Percentiles rank a stretch among this genome's conserved stretches.
phyloP scores from a whole-genome alignment of 495 filamentous ascomycete genomes.

The Aspergillus mulundensis region DNA sequence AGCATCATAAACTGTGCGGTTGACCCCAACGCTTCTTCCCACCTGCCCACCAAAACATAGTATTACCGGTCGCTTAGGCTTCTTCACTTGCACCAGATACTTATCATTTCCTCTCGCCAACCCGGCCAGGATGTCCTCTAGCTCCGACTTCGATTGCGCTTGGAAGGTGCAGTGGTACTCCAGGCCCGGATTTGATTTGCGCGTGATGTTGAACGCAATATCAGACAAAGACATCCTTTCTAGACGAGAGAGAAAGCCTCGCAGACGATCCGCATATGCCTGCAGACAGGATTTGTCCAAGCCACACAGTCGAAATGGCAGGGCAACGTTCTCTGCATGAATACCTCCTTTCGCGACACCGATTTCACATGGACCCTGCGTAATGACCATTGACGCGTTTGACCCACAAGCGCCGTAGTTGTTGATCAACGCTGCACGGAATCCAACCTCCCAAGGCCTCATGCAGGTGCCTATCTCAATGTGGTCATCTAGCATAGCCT shows the following conservation, averaged over 20 bases:
- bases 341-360: neutral
- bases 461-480: constrained; percentile 34
- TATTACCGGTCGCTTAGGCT: constrained; percentile 33
- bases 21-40: constrained; percentile 40
- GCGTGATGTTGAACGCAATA: constrained; percentile 13
- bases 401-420: constrained; percentile 48
- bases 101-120: constrained; percentile 2
- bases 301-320: constrained; percentile 17
- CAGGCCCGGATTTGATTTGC: constrained; percentile 18
- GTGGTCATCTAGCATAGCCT: constrained; percentile 25
- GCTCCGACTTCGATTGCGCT: constrained; percentile 7
- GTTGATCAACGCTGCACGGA: constrained; percentile 40
- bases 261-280: constrained; percentile 9
- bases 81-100: constrained; percentile 6
- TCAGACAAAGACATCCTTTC: constrained; percentile 5
- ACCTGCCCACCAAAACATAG: constrained; percentile 55
- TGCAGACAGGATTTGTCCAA: constrained; percentile 12
- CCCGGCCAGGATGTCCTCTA: neutral
- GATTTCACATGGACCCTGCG: constrained; percentile 10
- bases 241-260: neutral
- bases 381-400: constrained; percentile 38
- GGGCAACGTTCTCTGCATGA: neutral
- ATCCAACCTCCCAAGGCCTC: constrained; percentile 28
- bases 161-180: constrained; percentile 11
- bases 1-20: constrained; percentile 31